These are phyloP conservation scores for Venturiaceae sp. DNA, from an alignment of 2,329 filamentous ascomycete species.

Conservation along the genomic window DNA sequence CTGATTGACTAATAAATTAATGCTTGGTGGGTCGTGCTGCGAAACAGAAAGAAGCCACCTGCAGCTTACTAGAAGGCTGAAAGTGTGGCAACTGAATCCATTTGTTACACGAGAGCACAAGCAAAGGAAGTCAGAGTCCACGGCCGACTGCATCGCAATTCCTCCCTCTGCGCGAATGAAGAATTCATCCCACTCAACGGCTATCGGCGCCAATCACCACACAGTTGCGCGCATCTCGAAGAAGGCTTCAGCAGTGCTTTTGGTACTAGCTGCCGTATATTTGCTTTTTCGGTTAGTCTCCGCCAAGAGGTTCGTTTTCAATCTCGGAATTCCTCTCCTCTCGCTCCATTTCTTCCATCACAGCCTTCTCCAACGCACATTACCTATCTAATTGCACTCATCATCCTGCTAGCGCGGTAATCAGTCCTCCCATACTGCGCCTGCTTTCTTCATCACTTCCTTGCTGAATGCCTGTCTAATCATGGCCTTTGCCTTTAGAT, in stretches of 20 bases:
- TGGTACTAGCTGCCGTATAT: not conserved
- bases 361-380: not conserved
- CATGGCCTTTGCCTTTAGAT: not conserved
- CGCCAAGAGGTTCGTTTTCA: too few relatives aligned
- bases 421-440: not conserved
- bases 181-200: not conserved
- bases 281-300: not conserved
- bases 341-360: not conserved
- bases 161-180: too few relatives aligned
- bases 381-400: not conserved
- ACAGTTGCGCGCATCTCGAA: not conserved
- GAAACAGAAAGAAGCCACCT: not conserved
- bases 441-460: not conserved
- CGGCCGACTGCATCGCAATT: too few relatives aligned
- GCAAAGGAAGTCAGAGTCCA: too few relatives aligned
- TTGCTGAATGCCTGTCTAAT: not conserved
- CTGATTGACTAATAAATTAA: not conserved
- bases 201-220: not conserved
- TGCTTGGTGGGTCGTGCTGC: not conserved
- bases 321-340: constrained; percentile 1
- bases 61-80: not conserved
- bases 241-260: not conserved
- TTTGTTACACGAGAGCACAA: not conserved
- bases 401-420: not conserved
- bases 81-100: not conserved